These are phyloP conservation scores for Aspergillus aculeatinus DNA, from an alignment of 2,329 filamentous ascomycete species.

Conservation along the genomic window DNA sequence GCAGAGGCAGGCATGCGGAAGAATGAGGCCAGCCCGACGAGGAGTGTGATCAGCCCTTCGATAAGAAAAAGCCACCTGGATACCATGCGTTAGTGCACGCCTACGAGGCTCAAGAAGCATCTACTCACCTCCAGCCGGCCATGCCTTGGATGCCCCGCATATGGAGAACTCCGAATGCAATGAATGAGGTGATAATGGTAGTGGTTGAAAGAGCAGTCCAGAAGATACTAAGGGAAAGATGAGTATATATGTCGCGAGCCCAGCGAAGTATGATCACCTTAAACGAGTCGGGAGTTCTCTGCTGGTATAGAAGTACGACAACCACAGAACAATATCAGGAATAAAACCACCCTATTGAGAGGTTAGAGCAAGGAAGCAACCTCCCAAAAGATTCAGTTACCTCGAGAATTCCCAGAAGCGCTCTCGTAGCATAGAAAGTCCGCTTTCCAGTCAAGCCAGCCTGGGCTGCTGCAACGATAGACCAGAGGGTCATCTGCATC, in stretches of 20 bases:
- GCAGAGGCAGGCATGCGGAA: conserved; percentile 57
- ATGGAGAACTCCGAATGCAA: conserved; percentile 39
- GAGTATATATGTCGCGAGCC: neutral
- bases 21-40: conserved; percentile 55
- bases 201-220: conserved; percentile 60
- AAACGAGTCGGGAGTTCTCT: conserved; percentile 63
- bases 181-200: conserved; percentile 35
- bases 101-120: conserved; percentile 15
- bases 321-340: conserved; percentile 58
- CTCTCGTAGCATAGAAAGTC: conserved; percentile 39
- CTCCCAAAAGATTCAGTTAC: neutral
- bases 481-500: conserved; percentile 54
- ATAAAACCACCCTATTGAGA: conserved; percentile 56
- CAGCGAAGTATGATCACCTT: conserved; percentile 23
- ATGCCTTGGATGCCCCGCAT: conserved; percentile 32
- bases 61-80: conserved; percentile 54
- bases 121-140: conserved; percentile 48
- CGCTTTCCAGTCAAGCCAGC: conserved; percentile 45
- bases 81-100: conserved; percentile 23
- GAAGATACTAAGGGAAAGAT: conserved; percentile 51
- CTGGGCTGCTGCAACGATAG: conserved; percentile 49
- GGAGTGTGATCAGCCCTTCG: conserved; percentile 55
- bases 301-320: conserved; percentile 71
- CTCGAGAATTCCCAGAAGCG: conserved; percentile 45
- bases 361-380: neutral